Evolutionary conservation across 2,329 filamentous ascomycete species (phyloP), one percentile per base, ranked within the genome.

Genomic region (Penicillium sclerotigenum): DNA sequence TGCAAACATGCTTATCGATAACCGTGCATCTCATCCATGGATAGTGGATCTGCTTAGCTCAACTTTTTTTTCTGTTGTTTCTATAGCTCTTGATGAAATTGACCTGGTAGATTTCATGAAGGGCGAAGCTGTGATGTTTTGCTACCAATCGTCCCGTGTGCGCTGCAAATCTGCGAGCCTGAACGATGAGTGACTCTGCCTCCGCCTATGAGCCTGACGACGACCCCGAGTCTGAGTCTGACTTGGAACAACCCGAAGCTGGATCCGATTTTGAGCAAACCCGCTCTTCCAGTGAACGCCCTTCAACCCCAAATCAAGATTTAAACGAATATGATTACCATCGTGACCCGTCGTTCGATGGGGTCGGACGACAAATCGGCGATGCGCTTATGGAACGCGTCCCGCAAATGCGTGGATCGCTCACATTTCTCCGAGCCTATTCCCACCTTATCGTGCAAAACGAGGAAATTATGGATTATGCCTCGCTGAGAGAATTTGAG

Each of bases 391-490:
- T 40, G 53, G 40, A 7, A 13, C 57, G 50, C 33, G 24, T 48
- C 29, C 46, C 54, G 18, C 29, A 36, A 56, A 52, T 79, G 7
- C 72, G 73, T 16, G 53, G 47, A 37, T 40, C 53, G 31, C 64
- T 65, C n/a, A 70, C 68, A n/a, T 81, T 81, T 57, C 78, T 75
- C 54, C 75, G 81, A 40, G 72, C 74, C 24, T 85, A 85, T 62
- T 72, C 75, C 18, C 61, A 76, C 14, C 60, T 84, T 1, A 71
- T 84, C 29, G 87, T 89, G 60, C 72, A 76, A 22, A 81, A 84
- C 28, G 84, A 87, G 51, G 70, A 79, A n/a, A 67, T 67, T 28
- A 24, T 62, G 16, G 16, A 55, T n/a, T 52, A 55, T n/a, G 45
- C 43, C 14, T 20, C 47, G 29, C 41, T 38, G 10, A 54, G 48